Base-by-base conservation (phyloP, 441 rosid species). In the Bocquillonia castaneifolia region DNA sequence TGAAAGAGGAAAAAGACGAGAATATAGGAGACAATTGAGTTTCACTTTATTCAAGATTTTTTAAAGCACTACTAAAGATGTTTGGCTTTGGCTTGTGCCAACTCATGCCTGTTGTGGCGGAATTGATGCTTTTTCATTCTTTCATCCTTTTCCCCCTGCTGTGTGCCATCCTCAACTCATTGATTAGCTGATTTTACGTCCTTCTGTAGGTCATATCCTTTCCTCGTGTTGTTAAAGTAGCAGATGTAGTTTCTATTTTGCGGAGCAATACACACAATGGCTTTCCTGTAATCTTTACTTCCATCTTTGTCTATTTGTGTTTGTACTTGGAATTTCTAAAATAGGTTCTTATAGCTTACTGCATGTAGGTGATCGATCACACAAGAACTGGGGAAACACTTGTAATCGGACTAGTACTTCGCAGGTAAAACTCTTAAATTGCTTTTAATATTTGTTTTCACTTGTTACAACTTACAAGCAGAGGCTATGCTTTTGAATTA, bases 201-300 rank as follows among this genome's bases (percentile, higher is more conserved):
- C 45, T 71, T 74, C 81, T 47, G n/a, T 71, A 94, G 98, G 99
- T 92, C 76, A 78, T 92, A 53, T 92, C 92, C 61, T 80, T 94
- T 59, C 97, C 96, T 51, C 95, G 98, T 61, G 83, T 92, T 66
- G 83, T 82, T 47, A 93, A 89, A 86, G 95, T 94, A 66, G 90
- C 94, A 59, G 97, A 94, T 82, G 76, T 90, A 51, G 90, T 85
- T 70, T 86, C 98, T 50, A 88, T 90, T 70, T 81, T 94, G 81
- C 86, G 82, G 59, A 87, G 90, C 84, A 90, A 86, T 79, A 81
- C 79, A 69, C 99, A 94, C 83, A 92, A 92, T 72, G 98, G 99
- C 39, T 94, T 90, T 76, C 98, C 98, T 7, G 99, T 92, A 81
- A 80, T 92, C 75, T 69, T 69, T 37, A 42, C 59, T 31, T 64